phyloP scores from a whole-genome alignment of 179 eudicot genomes.

The Spergularia azorica region DNA sequence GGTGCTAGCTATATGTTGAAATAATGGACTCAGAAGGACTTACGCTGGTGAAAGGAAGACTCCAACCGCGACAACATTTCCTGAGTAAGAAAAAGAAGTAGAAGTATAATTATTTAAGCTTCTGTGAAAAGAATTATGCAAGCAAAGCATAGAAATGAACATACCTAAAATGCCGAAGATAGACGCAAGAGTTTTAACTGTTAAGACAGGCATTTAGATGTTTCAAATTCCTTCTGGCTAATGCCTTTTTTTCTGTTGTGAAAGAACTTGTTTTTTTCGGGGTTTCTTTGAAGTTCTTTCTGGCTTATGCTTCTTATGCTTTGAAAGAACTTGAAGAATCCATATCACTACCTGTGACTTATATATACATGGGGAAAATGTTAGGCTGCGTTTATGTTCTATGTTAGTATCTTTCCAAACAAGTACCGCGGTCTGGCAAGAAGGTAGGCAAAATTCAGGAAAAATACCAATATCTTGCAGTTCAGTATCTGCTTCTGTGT shows the following conservation, averaged over 20 bases:
- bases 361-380: constrained; percentile 29
- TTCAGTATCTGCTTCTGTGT: background rate
- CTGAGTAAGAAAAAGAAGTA: constrained; percentile 18
- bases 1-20: background rate
- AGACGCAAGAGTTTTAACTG: constrained; percentile 25
- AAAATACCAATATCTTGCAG: constrained; percentile 21
- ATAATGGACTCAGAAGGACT: constrained; percentile 9
- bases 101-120: background rate
- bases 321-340: constrained; percentile 31
- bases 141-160: background rate
- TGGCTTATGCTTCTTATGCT: constrained; percentile 14
- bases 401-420: constrained; percentile 9
- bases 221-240: constrained; percentile 12
- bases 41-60: constrained; percentile 38
- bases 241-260: constrained; percentile 16
- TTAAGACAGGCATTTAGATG: constrained; percentile 18
- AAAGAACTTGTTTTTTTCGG: constrained; percentile 23
- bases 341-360: constrained; percentile 22
- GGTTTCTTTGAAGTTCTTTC: constrained; percentile 11
- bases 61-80: constrained; percentile 38
- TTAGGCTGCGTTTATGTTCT: constrained; percentile 27
- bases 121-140: background rate
- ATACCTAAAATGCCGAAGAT: constrained; percentile 38
- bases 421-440: constrained; percentile 19
- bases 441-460: constrained; percentile 31